phyloP scores from a whole-genome alignment of 2,329 filamentous ascomycete species.

The Botrytis aclada region DNA sequence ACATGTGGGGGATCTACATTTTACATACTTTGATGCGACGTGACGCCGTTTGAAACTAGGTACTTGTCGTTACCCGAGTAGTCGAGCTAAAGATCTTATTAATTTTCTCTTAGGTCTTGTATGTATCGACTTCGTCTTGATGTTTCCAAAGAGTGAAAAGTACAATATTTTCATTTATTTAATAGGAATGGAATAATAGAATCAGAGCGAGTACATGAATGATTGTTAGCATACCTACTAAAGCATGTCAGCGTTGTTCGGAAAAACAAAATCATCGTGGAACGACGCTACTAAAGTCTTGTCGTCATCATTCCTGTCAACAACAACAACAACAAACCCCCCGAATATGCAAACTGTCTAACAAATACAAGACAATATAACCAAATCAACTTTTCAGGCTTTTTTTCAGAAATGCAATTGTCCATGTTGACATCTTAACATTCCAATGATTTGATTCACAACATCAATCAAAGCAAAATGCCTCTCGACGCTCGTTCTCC shows the following conservation, averaged over 20 bases:
- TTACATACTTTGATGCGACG: no score
- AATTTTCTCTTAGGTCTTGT: no score
- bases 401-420: neutral
- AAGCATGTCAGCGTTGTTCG: neutral
- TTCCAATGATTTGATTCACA: neutral
- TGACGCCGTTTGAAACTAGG: no score
- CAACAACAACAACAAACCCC: neutral
- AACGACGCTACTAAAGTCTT: neutral
- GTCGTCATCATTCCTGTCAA: constrained; percentile 1
- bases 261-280: neutral
- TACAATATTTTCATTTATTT: no score
- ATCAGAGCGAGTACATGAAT: neutral
- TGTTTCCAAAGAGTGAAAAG: neutral
- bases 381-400: neutral
- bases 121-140: neutral
- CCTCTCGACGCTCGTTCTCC: constrained; percentile 23
- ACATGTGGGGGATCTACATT: no score
- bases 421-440: neutral
- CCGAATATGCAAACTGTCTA: neutral
- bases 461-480: constrained; percentile 1
- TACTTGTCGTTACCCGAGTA: no score
- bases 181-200: neutral
- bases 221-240: neutral
- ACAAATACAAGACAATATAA: neutral
- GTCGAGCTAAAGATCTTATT: no score